Percentiles rank a stretch among this genome's conserved stretches.
Evolutionary conservation across 352 stramenopile species (phyloP).

Genomic region (Phytophthora sp.): DNA sequence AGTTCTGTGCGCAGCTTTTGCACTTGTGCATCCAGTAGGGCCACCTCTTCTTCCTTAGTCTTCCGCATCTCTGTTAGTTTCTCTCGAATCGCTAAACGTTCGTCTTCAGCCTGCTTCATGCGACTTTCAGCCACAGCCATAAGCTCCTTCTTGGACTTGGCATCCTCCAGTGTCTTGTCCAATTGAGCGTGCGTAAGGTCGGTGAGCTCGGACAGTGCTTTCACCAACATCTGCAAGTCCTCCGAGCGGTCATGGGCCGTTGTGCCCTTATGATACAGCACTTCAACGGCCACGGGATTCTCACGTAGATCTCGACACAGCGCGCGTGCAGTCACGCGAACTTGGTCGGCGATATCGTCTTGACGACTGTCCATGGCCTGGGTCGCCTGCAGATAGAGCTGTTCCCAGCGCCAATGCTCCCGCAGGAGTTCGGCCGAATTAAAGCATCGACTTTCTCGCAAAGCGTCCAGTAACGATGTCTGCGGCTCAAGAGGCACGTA

Average conservation of each 20-base stretch:
- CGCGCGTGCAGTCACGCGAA: constrained; percentile 63
- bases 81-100: constrained; percentile 73
- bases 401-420: constrained; percentile 82
- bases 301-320: constrained; percentile 80
- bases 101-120: constrained; percentile 85
- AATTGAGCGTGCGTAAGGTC: constrained; percentile 77
- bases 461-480: constrained; percentile 49
- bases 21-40: constrained; percentile 78
- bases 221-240: constrained; percentile 77
- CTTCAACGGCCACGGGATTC: constrained; percentile 71
- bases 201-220: constrained; percentile 82
- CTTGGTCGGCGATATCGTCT: constrained; percentile 81
- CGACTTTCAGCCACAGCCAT: constrained; percentile 78
- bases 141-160: constrained; percentile 83
- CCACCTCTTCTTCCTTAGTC: constrained; percentile 85
- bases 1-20: constrained; percentile 85
- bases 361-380: constrained; percentile 65
- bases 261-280: constrained; percentile 75
- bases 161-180: constrained; percentile 87
- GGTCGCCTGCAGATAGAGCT: constrained; percentile 66
- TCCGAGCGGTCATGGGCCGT: constrained; percentile 60
- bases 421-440: constrained; percentile 66
- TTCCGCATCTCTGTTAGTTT: constrained; percentile 80
- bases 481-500: constrained; percentile 78
- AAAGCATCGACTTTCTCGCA: constrained; percentile 71